These are phyloP conservation scores for Pezicula carpinea DNA, from an alignment of 2,329 filamentous ascomycete species.

Conservation along the genomic window DNA sequence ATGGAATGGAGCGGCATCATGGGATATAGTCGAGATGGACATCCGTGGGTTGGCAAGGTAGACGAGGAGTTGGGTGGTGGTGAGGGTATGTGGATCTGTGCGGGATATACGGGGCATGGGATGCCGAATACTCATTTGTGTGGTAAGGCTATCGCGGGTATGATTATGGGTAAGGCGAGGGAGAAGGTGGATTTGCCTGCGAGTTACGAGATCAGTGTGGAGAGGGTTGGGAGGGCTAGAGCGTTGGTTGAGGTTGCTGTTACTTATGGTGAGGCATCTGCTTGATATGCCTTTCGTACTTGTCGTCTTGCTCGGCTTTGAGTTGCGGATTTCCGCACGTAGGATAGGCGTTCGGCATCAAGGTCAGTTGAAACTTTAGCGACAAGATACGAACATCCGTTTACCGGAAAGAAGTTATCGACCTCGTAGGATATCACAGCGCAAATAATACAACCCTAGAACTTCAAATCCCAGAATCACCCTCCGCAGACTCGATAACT, in stretches of 20 bases:
- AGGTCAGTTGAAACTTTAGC: too few relatives aligned
- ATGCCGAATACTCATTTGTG: constrained; percentile 70
- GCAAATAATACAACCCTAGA: too few relatives aligned
- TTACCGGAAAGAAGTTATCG: too few relatives aligned
- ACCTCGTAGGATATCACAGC: too few relatives aligned
- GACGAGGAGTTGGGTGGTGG: constrained; percentile 45
- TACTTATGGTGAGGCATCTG: constrained; percentile 22
- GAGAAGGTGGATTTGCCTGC: constrained; percentile 39
- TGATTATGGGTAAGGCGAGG: constrained; percentile 42
- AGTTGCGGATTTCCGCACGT: too few relatives aligned
- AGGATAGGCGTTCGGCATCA: too few relatives aligned
- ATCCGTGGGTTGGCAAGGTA: constrained; percentile 69
- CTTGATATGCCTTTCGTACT: too few relatives aligned
- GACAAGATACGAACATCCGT: too few relatives aligned
- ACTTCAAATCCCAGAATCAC: too few relatives aligned
- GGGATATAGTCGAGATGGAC: constrained; percentile 65
- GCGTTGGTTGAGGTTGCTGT: constrained; percentile 19
- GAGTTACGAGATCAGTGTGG: constrained; percentile 29
- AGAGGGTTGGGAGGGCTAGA: constrained; percentile 19
- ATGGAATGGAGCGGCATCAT: constrained; percentile 73
- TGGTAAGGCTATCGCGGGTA: constrained; percentile 56
- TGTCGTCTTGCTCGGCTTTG: too few relatives aligned
- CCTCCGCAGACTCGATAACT: too few relatives aligned
- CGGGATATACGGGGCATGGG: constrained; percentile 69
- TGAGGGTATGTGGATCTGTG: constrained; percentile 58